phyloP scores from a whole-genome alignment of 345 rosid genomes.

The Lepidium didymum region DNA sequence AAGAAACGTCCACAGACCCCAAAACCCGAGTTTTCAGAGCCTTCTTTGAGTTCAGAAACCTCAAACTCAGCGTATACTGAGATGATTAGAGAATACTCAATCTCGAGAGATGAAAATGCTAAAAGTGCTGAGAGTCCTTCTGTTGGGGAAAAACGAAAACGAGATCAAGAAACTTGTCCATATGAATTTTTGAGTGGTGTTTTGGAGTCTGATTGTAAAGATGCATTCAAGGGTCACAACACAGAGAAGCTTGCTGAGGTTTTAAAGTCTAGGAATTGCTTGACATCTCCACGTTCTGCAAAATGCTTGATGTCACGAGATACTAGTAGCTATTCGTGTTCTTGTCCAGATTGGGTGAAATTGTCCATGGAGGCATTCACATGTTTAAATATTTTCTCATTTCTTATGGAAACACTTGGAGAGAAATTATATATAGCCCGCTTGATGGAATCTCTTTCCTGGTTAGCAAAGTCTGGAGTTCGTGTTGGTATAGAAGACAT shows the following conservation, averaged over 20 bases:
- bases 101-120: conserved; percentile 16
- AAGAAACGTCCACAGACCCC: conserved; percentile 37
- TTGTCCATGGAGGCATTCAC: conserved; percentile 54
- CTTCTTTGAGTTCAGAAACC: conserved; percentile 28
- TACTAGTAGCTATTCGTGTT: conserved; percentile 33
- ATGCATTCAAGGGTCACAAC: conserved; percentile 43
- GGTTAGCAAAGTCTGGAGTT: conserved; percentile 45
- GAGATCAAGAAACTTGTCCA: conserved; percentile 30
- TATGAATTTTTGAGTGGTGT: conserved; percentile 42
- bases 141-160: conserved; percentile 39
- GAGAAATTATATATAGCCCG: conserved; percentile 29
- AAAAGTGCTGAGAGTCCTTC: conserved; percentile 18
- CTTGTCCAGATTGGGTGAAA: conserved; percentile 79
- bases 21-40: conserved; percentile 30
- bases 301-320: conserved; percentile 43
- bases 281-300: conserved; percentile 43
- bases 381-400: conserved; percentile 51
- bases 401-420: conserved; percentile 35
- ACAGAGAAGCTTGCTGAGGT: conserved; percentile 53
- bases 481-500: conserved; percentile 47
- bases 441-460: conserved; percentile 46
- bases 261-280: conserved; percentile 54
- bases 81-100: conserved; percentile 46
- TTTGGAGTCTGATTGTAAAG: conserved; percentile 35
- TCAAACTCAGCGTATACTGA: conserved; percentile 56